Base-by-base conservation (phyloP, 202 grass and related monocot genomes). In the Panicum hallii region DNA sequence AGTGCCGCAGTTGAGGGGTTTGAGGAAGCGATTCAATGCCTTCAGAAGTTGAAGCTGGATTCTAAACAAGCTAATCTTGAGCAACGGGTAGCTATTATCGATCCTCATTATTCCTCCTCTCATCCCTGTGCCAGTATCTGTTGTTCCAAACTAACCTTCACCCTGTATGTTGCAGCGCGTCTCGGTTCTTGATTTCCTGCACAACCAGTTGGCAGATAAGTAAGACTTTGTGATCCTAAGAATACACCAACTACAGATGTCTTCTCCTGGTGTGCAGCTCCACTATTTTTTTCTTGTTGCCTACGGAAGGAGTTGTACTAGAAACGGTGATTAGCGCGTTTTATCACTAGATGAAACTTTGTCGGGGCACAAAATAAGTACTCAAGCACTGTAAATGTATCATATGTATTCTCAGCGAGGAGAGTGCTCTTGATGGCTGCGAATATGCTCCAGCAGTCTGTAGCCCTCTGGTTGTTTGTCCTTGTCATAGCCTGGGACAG, bases 11-110 rank as follows among this genome's bases (percentile, higher is more conserved):
- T 92, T 11, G 83, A 83, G 64, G 88, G 90, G 52, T 99, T 99
- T 70, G 75, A 96, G 40, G 97, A 99, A 84, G 97, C 97, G 48
- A 90, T 99, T 83, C 73, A 88, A 54, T 96, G 93, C 84, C 87
- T 99, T 36, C 86, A 99, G 82, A 92, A 93, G 41, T 86, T 99
- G 90, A 96, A 94, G 68, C 84, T 99, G 70, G 93, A 88, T 80
- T 86, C 91, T 70, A 69, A 79, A 49, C 86, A 99, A 75, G 44
- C 86, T 72, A 77, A 52, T 46, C 85, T 99, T 46, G 90, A 94
- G 68, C 86, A 91, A 63, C 77, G 87, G 91, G 97, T 96, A 82
- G 28, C 64, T 87, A 73, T 53, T 11, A 28, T 20, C 79, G 56
- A 66, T 45, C 58, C 3, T 46, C 28, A 7, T 43, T 56, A 17